Base-by-base conservation (phyloP, 2,329 filamentous ascomycete species). In the Verticillium klebahnii region DNA sequence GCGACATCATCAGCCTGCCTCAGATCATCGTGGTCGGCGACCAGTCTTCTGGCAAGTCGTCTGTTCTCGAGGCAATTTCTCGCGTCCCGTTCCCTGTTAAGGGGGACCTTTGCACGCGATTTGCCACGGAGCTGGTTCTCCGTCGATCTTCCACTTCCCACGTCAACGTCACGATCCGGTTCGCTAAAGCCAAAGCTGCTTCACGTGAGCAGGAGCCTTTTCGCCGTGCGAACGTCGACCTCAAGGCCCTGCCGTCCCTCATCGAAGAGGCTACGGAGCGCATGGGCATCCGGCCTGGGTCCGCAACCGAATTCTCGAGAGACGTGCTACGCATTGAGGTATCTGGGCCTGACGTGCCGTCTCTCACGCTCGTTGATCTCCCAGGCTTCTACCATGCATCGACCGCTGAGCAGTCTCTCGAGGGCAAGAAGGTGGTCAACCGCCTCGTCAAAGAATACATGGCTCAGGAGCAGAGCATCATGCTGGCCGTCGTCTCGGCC, bases 11-110 rank as follows among this genome's bases (percentile, higher is more conserved):
- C 17, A 74, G 75, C 15, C 70, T 81, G 0, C 80, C 79, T 0
- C 73, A 81, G 64, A 79, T 82, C 61, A 81, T 88, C 32, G 85
- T 88, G 14, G 85, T 81, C 58, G 86, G 87, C 2, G 82, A 88
- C 62, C 85, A 88, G 66, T 86, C 82, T 0, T 81, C 82, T 1
- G 87, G 86, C 3, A 90, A 90, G 69, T 87, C 83, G 61, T 88
- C 85, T 0, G 84, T 89, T 0, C 79, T 90, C 0, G 85, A 89
- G 67, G 86, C 85, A 1, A 84, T 90, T 45, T 87, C 86, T 0
- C 80, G 84, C 3, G 78, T 89, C 1, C 77, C 79, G 0, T 89
- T 90, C 64, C 86, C 86, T 0, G 74, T 78, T 9, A 83, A 85
- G 29, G 82, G 84, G 60, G 83, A 79, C 40, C 69, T 88, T 0